Base-by-base conservation (phyloP, 805 yeast genomes). In the Kazachstania psychrophila region DNA sequence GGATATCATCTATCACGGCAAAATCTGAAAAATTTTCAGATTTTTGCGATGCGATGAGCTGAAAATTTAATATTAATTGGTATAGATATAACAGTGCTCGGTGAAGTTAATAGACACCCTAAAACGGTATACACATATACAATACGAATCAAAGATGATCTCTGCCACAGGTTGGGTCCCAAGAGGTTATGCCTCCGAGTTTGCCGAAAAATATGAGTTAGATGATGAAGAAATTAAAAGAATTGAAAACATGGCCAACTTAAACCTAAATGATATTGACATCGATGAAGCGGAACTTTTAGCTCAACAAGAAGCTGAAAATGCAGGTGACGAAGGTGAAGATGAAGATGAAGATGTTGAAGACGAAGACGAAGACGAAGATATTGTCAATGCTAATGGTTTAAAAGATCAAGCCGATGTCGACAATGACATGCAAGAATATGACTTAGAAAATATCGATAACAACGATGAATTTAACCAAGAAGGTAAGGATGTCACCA, bases 81-180 rank as follows among this genome's bases (percentile, higher is more conserved):
- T n/a, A n/a, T n/a, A n/a, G n/a, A n/a, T n/a, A n/a, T n/a, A n/a
- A n/a, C n/a, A n/a, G n/a, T n/a, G n/a, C n/a, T n/a, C n/a, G n/a
- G n/a, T n/a, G n/a, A n/a, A n/a, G n/a, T n/a, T n/a, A n/a, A n/a
- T n/a, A n/a, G n/a, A n/a, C n/a, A n/a, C n/a, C n/a, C n/a, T n/a
- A n/a, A n/a, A n/a, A n/a, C n/a, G n/a, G n/a, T n/a, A n/a, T n/a
- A n/a, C n/a, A n/a, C n/a, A n/a, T n/a, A n/a, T n/a, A n/a, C n/a
- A n/a, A n/a, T n/a, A n/a, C n/a, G n/a, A n/a, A n/a, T n/a, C 23
- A 10, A 31, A 1, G 23, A 87, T 88, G 95, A 80, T 89, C 45
- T 86, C 98, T 27, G 81, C 96, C 19, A 78, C 92, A 33, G 67
- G 79, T 35, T 92, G 98, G 97, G 95, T 89, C 17, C 96, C 97